Percentiles rank a stretch among this genome's conserved stretches.
Conservation (phyloP, 176 grass and related monocot genomes). For the Bonia amplexicaulis region DNA sequence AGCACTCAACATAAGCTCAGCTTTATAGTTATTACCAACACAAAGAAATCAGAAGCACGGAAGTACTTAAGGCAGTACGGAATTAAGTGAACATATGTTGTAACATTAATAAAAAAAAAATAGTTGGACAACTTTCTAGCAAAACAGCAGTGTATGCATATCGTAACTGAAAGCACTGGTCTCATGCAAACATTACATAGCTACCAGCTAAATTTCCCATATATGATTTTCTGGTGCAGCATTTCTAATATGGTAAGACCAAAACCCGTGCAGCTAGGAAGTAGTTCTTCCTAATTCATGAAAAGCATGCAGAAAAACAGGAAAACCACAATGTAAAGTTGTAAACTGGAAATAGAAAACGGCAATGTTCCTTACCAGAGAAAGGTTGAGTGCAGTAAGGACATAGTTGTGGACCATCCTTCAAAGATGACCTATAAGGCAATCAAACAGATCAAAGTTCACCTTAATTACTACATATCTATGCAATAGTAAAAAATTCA, state of each 20-base stretch:
- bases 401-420: conserved; percentile 75
- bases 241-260: background rate
- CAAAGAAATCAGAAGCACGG: background rate
- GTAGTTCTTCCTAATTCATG: background rate
- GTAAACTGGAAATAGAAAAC: background rate
- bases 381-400: conserved; percentile 92
- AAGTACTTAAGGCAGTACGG: background rate
- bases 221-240: background rate
- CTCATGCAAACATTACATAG: background rate
- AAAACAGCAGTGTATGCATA: background rate
- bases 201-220: background rate
- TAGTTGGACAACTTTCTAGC: background rate
- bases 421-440: conserved; percentile 71
- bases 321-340: background rate
- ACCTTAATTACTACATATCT: background rate
- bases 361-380: conserved; percentile 48
- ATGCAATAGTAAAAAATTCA: background rate
- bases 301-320: background rate
- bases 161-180: background rate
- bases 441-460: conserved; percentile 16
- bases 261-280: background rate
- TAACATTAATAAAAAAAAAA: background rate
- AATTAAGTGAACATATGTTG: background rate
- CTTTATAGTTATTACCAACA: background rate
- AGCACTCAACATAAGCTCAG: background rate